Conservation (phyloP, 495 filamentous ascomycete genomes). For the Recurvomyces mirabilis region DNA sequence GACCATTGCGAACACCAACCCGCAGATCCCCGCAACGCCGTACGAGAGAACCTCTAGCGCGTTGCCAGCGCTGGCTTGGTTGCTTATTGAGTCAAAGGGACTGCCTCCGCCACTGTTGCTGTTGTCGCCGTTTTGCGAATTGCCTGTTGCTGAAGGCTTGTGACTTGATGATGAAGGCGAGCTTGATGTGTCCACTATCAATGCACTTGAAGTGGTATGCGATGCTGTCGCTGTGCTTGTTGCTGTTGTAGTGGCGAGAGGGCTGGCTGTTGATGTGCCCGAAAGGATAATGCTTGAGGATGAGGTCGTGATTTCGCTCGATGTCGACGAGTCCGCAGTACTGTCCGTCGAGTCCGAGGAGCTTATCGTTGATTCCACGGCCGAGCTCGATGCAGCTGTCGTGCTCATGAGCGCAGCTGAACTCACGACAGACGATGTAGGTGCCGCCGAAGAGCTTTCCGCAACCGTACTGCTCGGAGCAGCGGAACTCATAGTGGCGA, state of each 20-base stretch:
- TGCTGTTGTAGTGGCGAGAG: not conserved
- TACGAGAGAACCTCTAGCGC: no score
- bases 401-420: no score
- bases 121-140: not conserved
- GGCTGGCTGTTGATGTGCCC: not conserved
- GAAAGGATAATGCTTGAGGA: not conserved
- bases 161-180: not conserved
- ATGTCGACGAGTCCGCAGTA: not conserved
- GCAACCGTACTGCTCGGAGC: constrained; percentile 2
- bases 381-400: not conserved
- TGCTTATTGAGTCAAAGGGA: constrained; percentile 4
- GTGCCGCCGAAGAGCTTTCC: no score
- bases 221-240: not conserved
- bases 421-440: not conserved
- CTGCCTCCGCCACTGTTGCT: constrained; percentile 1
- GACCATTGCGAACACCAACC: no score
- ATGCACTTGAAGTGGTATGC: not conserved
- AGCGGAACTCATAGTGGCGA: no score
- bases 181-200: constrained; percentile 3
- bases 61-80: no score
- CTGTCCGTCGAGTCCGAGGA: not conserved
- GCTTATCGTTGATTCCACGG: not conserved
- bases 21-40: no score
- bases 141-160: not conserved
- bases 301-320: not conserved